Evolutionary conservation across 2,329 filamentous ascomycete genomes (phyloP), one percentile per base, ranked within the genome.

Genomic region (Hirsutella thompsonii): DNA sequence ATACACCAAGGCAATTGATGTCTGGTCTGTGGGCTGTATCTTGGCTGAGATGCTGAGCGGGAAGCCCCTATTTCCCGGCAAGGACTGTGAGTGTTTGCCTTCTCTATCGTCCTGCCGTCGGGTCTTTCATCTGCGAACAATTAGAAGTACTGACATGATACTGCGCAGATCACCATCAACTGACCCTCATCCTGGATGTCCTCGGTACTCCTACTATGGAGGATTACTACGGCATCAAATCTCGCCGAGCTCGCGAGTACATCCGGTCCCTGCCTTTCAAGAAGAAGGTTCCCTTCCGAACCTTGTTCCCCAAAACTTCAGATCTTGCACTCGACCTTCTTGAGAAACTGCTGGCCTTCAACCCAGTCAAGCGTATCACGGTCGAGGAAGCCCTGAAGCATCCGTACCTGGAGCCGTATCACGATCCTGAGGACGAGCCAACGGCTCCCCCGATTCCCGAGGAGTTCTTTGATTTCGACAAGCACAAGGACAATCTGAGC

Each of bases 201-300:
- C 82, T 98, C 44, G 92, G 92, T 49, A 98, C 92, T 3, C 92
- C 92, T 3, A 98, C 92, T 11, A 98, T 98, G 92, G 92, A 98
- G 63, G 92, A 98, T 61, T 98, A 98, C 74, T 98, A 98, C 55
- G 92, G 92, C 49, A 98, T 98, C 76, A 98, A 98, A 69, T 96
- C 92, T 41, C 84, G 92, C 50, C 86, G 92, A 56, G 92, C 92
- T 39, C 79, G 92, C 49, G 92, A 98, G 67, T 98, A 98, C 68
- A 98, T 98, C 59, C 87, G 92, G 46, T 95, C 89, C 41, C 76
- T 96, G 37, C 90, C 92, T 16, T 96, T 96, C 73, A 96, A 96
- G 79, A 96, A 96, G 81, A 96, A 96, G 79, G 93, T 96, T 37
- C 89, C 92, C 0, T 92, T 95, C 78, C 86, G 92, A 61, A 85